phyloP scores from a whole-genome alignment of 2,329 filamentous ascomycete genomes.

The Huntiella moniliformis region DNA sequence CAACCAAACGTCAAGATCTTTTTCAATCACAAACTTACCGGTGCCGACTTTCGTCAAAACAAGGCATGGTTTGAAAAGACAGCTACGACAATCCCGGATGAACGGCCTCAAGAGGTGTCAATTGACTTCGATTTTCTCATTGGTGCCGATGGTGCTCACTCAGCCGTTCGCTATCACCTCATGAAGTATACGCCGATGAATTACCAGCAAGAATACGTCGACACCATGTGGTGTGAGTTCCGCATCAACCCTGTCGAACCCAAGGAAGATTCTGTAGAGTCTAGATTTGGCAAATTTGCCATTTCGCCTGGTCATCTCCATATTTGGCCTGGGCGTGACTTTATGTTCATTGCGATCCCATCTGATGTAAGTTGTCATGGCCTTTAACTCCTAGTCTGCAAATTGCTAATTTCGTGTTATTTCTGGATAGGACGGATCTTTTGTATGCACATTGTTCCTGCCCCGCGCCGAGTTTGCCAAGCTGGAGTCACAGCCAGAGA shows the following conservation, averaged over 20 bases:
- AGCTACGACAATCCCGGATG: neutral
- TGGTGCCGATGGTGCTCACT: slow-evolving; percentile 89
- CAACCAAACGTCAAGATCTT: slow-evolving; percentile 80
- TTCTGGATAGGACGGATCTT: slow-evolving; percentile 52
- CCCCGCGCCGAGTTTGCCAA: slow-evolving; percentile 48
- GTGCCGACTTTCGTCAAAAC: slow-evolving; percentile 61
- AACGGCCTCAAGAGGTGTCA: slow-evolving; percentile 52
- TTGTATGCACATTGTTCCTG: slow-evolving; percentile 88
- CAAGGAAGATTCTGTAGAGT: slow-evolving; percentile 22
- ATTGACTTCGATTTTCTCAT: slow-evolving; percentile 83
- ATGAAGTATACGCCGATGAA: slow-evolving; percentile 91
- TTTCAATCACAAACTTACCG: slow-evolving; percentile 86
- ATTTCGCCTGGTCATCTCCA: slow-evolving; percentile 89
- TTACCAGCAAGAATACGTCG: slow-evolving; percentile 87
- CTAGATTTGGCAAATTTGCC: slow-evolving; percentile 33
- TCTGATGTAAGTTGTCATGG: slow-evolving; percentile 29
- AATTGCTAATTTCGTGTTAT: neutral
- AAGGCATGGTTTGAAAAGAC: slow-evolving; percentile 71
- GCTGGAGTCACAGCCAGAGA: slow-evolving; percentile 43
- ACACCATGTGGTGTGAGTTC: slow-evolving; percentile 95
- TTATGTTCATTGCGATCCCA: slow-evolving; percentile 98
- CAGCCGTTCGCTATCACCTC: slow-evolving; percentile 72
- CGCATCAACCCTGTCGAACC: slow-evolving; percentile 40
- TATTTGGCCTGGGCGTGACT: slow-evolving; percentile 86
- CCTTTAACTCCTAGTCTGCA: neutral